Evolutionary conservation across 306 rosid species (phyloP), one percentile per base, ranked within the genome.

Genomic region (Betula pendula): DNA sequence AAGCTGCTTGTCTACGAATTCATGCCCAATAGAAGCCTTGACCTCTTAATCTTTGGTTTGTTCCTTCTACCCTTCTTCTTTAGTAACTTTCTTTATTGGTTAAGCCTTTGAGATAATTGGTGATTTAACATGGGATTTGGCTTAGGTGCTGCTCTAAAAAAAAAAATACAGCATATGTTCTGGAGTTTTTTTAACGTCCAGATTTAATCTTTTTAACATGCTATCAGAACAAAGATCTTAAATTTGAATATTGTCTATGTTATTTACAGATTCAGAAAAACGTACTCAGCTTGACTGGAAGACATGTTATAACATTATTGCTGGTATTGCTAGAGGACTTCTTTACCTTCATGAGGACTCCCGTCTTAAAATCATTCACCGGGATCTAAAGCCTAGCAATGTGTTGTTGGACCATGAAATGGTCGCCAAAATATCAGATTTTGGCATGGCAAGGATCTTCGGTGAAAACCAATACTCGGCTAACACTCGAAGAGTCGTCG

Each of bases 1-100:
- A 84, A 74, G 52, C 31, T 80, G 31, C 77, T 77, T 8, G 63
- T 86, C 6, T 86, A 82, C 6, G 89, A 86, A 71, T 82, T 62
- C 60, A 76, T 80, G 76, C 87, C 85, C 20, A 85, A 85, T 16
- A 44, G 58, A 63, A 81, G 85, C 73, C 85, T 85, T 42, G 85
- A 78, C 65, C 2, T 29, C 10, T 75, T 75, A 50, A 66, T 86
- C 3, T 80, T 83, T 70, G 81, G 83, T 86, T 74, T 56, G 86
- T 62, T 49, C 17, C 56, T 29, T 9, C 13, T 45, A 22, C 33
- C 55, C 22, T 9, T 14, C 24, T 24, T 19, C 16, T 3, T 38
- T 16, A 38, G 13, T 35, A 17, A 19, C 25, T 63, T 63, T 8
- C 1, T n/a, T 63, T 33, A 31, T 38, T 1, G 0, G 42, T 38